Base-by-base conservation (phyloP, 495 filamentous ascomycete species). In the Hypoxylon lienhwacheense region DNA sequence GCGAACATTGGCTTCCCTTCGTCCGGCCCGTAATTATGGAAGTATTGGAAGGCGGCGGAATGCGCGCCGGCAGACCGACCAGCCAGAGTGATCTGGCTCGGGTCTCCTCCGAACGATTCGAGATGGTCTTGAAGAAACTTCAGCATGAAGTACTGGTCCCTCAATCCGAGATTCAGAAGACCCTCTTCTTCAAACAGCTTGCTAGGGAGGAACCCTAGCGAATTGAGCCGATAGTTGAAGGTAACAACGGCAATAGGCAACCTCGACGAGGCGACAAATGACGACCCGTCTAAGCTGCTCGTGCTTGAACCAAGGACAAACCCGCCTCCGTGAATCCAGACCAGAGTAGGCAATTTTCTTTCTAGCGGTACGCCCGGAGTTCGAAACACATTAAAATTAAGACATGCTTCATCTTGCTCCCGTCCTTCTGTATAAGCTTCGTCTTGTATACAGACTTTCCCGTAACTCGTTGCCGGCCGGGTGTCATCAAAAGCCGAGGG, bases 191-290 rank as follows among this genome's bases (percentile, higher is more conserved):
- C 21, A 21, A 41, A 41, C 5, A 41, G 37, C 21, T 26, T 41
- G 10, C 37, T 41, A 12, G 37, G 37, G 4, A 41, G 37, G 7
- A 41, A 41, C 4, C 37, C 37, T 21, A 41, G 21, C 37, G 37
- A 41, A 7, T 41, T 41, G n/a, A 41, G 37, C 37, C 37, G 37
- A 7, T 41, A 41, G 12, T 41, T 41, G 37, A 41, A 41, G 2
- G 37, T 41, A 22, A 41, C 37, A 8, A 41, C 37, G 2, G 37
- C 37, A 15, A 41, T 41, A 41, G 37, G 37, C 25, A 41, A 21
- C 2, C 21, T 41, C 2, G 37, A 41, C 4, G 37, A 41, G 21
- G 37, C 11, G n/a, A 26, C 21, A 6, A 41, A 41, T 6, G 37
- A 41, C 5, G 37, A 19, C n/a, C 37, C 37, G 4, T 41, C 37